Percentiles rank a stretch among this genome's conserved stretches.
Conservation (phyloP, 768 basidiomycete genomes). For the Leccinum olivaceopallidum region DNA sequence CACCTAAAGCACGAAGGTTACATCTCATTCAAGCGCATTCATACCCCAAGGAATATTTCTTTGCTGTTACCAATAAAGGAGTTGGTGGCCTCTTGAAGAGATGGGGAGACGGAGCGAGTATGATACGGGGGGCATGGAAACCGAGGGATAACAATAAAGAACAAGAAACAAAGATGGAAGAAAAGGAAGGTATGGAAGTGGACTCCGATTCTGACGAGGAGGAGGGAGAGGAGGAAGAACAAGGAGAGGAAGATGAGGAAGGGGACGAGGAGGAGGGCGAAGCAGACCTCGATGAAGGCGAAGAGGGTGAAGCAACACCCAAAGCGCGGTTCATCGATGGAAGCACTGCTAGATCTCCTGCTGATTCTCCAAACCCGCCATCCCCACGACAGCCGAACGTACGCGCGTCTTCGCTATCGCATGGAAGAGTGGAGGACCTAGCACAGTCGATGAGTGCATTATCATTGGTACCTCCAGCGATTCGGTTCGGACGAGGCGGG, state of each 20-base stretch:
- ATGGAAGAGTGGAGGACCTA: conserved; percentile 46
- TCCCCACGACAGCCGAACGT: conserved; percentile 23
- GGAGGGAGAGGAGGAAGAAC: conserved; percentile 14
- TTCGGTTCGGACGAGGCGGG: conserved; percentile 76
- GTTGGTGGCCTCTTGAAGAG: conserved; percentile 74
- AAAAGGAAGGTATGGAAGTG: conserved; percentile 24
- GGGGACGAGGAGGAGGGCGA: conserved; percentile 14
- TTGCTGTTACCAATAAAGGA: conserved; percentile 89
- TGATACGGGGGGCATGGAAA: conserved; percentile 76
- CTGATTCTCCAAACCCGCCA: conserved; percentile 18
- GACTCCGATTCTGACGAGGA: conserved; percentile 22
- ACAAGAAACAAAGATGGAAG: conserved; percentile 12
- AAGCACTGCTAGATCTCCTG: conserved; percentile 20
- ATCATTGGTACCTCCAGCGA: conserved; percentile 64
- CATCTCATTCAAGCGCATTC: conserved; percentile 82
- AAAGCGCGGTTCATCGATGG: conserved; percentile 23
- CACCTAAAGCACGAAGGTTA: conserved; percentile 73
- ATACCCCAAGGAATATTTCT: conserved; percentile 90
- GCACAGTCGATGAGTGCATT: conserved; percentile 47
- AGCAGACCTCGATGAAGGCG: conserved; percentile 23
- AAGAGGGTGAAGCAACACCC: conserved; percentile 29
- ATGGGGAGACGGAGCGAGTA: conserved; percentile 84
- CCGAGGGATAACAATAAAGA: conserved; percentile 34
- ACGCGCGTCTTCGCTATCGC: conserved; percentile 21
- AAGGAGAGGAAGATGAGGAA: conserved; percentile 15